Conservation (phyloP, 2,329 filamentous ascomycete genomes). For the Emmonsiellopsis sp. region DNA sequence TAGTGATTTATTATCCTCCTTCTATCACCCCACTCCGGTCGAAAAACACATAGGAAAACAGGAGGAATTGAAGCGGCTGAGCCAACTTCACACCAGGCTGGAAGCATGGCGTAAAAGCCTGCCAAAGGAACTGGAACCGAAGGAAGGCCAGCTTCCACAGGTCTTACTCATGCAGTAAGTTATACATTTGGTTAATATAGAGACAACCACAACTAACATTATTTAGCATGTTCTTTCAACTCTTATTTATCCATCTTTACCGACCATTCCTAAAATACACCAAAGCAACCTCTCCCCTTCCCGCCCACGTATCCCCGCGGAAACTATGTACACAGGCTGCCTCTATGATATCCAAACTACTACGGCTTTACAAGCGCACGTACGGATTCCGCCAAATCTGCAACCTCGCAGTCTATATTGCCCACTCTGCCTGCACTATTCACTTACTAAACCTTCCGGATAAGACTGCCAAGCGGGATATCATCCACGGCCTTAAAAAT, state of each 20-base stretch:
- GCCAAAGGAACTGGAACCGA: slow-evolving; percentile 78
- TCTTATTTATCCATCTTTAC: slow-evolving; percentile 92
- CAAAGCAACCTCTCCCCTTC: slow-evolving; percentile 70
- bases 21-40: slow-evolving; percentile 70
- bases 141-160: slow-evolving; percentile 79
- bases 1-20: slow-evolving; percentile 77
- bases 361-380: slow-evolving; percentile 84
- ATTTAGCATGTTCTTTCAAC: slow-evolving; percentile 88
- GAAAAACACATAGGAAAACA: slow-evolving; percentile 62
- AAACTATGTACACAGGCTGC: slow-evolving; percentile 88
- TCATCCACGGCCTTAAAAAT: slow-evolving; percentile 82
- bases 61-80: slow-evolving; percentile 81
- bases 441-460: slow-evolving; percentile 89
- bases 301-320: slow-evolving; percentile 77
- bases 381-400: slow-evolving; percentile 90
- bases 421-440: slow-evolving; percentile 88
- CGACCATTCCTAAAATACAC: slow-evolving; percentile 89
- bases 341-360: slow-evolving; percentile 81
- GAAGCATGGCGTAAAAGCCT: slow-evolving; percentile 82
- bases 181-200: background rate
- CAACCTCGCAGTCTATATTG: slow-evolving; percentile 93
- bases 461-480: slow-evolving; percentile 80
- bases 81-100: slow-evolving; percentile 79
- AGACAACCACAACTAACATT: background rate
- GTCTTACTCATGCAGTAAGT: slow-evolving; percentile 81